Evolutionary conservation across 169 alveolate species (phyloP), one percentile per base, ranked within the genome.

Genomic region (Babesia sp.): DNA sequence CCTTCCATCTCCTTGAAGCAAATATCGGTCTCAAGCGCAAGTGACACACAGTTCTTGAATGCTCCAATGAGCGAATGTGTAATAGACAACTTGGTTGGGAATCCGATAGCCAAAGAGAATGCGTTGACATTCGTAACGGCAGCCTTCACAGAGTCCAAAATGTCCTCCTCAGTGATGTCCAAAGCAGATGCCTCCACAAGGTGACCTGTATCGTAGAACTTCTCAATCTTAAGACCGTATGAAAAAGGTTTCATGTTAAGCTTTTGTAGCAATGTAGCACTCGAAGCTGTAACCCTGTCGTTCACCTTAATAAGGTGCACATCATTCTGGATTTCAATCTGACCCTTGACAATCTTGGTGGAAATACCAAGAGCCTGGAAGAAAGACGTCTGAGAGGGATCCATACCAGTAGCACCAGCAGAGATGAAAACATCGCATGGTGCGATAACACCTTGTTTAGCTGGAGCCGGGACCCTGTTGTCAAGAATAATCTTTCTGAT

Each of bases 401-500:
- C 99, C 96, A 98, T 91, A 67, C 99, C 99, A 34, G 99, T 97
- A 33, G 99, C 97, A 12, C 99, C 99, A 45, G 99, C 98, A 14
- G 99, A 99, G 66, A 98, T 96, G 89, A 92, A 92, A 63, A 97
- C 99, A 84, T 97, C 98, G 72, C 91, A 90, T 3, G 99, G 99
- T 45, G 99, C 98, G 48, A 96, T 79, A 67, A 95, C 97, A 75
- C 99, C 99, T 66, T 96, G 98, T 83, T 96, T 91, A 50, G 99
- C 99, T 36, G 98, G 98, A 39, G 99, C 99, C 57, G 99, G 99
- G 20, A 96, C 96, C 59, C 91, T 91, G 90, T 94, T 90, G 29
- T 93, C 91, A n/a, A 90, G 91, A 46, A 97, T 93, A 37, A 93
- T 87, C 36, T 91, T 93, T 42, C 97, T 91, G 63, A 96, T 93